Evolutionary conservation across 148 eudicot species (phyloP), one percentile per base, ranked within the genome.

Genomic region (Fagopyrum tataricum): DNA sequence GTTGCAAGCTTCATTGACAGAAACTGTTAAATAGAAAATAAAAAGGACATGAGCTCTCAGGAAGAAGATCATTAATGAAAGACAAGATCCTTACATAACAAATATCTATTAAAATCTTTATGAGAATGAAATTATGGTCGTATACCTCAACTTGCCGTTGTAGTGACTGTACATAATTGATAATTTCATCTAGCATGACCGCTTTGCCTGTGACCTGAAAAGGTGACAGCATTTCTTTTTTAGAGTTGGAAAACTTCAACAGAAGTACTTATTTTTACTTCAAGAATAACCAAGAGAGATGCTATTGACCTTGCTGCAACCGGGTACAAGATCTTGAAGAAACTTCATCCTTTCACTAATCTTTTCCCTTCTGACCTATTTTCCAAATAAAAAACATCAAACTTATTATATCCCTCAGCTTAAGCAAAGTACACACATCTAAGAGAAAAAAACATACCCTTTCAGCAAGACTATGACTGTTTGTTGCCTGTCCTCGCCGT

Each of bases 281-380:
- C 42, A 31, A 37, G 68, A 62, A 26, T 14, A 13, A 37, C 21
- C 18, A 64, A 7, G 11, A 37, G 43, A 64, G 44, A 31, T 13
- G 18, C 31, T 14, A 43, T 21, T 46, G 26, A 96, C 99, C 96
- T 96, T 92, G 82, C 85, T 96, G 80, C 99, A 96, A 78, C 99
- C 99, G 58, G 99, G 99, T 31, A 96, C 99, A 70, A 96, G 92
- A 79, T 96, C 99, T 84, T 96, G 99, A 76, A 96, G 99, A 74
- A 84, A 92, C 85, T 96, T 96, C 97, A 96, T 92, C 83, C 99
- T 87, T 83, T 96, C 99, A 79, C 99, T 96, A 75, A 96, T 96
- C 79, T 90, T 96, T 77, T 96, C 99, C 84, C 99, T 88, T 76
- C 99, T 87, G 62, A 96, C 90, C 99, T 96, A 83, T 76, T 59